These are phyloP conservation scores for Talaromyces albobiverticillius DNA, from an alignment of 2,329 filamentous ascomycete genomes.

Conservation along the genomic window DNA sequence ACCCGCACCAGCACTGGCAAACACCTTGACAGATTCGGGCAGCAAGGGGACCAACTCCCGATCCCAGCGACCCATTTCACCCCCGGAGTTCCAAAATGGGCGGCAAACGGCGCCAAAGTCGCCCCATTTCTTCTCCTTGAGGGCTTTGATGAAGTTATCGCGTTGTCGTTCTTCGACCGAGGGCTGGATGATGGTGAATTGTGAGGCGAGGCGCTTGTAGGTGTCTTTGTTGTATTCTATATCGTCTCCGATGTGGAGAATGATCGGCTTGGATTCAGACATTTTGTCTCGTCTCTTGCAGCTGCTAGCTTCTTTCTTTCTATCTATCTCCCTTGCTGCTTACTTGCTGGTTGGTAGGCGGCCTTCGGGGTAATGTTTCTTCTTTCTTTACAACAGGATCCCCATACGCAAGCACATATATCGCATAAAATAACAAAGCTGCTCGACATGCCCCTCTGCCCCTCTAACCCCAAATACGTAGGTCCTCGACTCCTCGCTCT, in stretches of 20 bases:
- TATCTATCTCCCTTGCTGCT: too few relatives aligned
- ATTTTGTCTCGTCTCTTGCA: too few relatives aligned
- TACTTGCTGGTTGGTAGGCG: too few relatives aligned
- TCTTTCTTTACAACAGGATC: too few relatives aligned
- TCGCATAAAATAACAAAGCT: too few relatives aligned
- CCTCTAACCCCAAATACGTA: too few relatives aligned
- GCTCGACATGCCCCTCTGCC: too few relatives aligned
- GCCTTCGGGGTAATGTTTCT: too few relatives aligned
- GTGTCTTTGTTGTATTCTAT: slow-evolving; percentile 46
- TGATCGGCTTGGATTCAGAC: slow-evolving; percentile 25
- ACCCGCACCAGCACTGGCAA: slow-evolving; percentile 63
- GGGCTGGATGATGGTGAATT: slow-evolving; percentile 36
- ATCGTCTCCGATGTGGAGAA: slow-evolving; percentile 44
- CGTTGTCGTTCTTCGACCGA: slow-evolving; percentile 30
- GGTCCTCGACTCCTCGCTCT: too few relatives aligned
- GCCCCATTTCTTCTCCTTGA: slow-evolving; percentile 37
- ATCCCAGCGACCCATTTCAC: slow-evolving; percentile 66
- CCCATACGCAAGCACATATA: too few relatives aligned
- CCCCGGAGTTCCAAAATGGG: slow-evolving; percentile 62
- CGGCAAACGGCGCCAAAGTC: slow-evolving; percentile 47
- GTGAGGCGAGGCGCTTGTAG: slow-evolving; percentile 32
- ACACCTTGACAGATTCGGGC: slow-evolving; percentile 57
- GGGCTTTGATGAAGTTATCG: slow-evolving; percentile 35
- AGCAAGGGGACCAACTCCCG: slow-evolving; percentile 56
- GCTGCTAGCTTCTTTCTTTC: not conserved